phyloP scores from a whole-genome alignment of 1,284 basidiomycete genomes.

The Ganoderma resinaceum region DNA sequence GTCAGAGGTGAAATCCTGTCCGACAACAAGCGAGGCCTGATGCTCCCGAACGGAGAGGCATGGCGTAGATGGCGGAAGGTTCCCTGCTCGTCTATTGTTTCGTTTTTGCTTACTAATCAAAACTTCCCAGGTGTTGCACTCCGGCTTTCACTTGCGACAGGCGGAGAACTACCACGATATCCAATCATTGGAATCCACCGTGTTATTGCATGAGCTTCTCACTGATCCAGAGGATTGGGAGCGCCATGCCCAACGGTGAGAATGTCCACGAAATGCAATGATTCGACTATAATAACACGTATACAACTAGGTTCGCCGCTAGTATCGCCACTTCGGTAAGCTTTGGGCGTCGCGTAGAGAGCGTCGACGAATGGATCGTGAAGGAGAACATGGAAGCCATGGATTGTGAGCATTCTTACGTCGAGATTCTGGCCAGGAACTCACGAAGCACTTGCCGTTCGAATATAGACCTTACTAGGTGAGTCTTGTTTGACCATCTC shows the following conservation, averaged over 20 bases:
- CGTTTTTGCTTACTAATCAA: not conserved
- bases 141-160: constrained; percentile 48
- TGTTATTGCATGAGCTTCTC: constrained; percentile 51
- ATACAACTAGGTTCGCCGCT: constrained; percentile 47
- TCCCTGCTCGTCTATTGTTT: not conserved
- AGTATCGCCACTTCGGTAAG: constrained; percentile 54
- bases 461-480: constrained; percentile 47
- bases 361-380: constrained; percentile 54
- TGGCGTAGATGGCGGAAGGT: constrained; percentile 62
- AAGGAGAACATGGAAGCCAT: constrained; percentile 51
- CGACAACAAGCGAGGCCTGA: constrained; percentile 53
- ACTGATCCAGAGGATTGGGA: constrained; percentile 50
- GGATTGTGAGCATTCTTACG: constrained; percentile 44
- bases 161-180: constrained; percentile 54
- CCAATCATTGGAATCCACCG: constrained; percentile 57
- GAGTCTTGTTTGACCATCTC: constrained; percentile 9
- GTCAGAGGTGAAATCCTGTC: constrained; percentile 55
- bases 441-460: not conserved
- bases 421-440: not conserved
- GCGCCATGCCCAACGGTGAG: constrained; percentile 50
- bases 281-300: too few species aligned
- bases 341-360: constrained; percentile 54
- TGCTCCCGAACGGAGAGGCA: constrained; percentile 52
- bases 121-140: constrained; percentile 50
- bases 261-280: not conserved